Base-by-base conservation (phyloP, 257 asterid genomes). In the Capsicum chinense region DNA sequence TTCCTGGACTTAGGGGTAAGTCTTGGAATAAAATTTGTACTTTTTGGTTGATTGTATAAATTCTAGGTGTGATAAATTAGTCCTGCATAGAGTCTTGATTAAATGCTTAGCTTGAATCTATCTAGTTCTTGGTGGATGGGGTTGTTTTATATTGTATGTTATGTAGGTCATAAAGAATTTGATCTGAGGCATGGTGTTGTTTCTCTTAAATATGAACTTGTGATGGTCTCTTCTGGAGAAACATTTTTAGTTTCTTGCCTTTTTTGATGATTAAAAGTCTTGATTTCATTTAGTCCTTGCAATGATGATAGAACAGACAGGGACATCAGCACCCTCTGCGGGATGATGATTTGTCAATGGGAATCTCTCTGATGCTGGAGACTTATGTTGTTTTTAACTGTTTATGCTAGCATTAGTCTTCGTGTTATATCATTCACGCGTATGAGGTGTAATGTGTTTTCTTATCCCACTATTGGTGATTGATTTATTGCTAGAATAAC, bases 301-400 rank as follows among this genome's bases (percentile, higher is more conserved):
- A 89, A 63, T 92, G 92, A 89, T 84, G 93, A 91, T 17, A 89
- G 79, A 89, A 90, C 13, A 91, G 97, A 93, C 97, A 93, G 97
- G 97, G 95, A 91, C 95, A 93, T 92, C 94, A 89, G 95, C 88
- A 15, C 90, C 87, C 85, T 59, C 37, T 13, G 69, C 87, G 26
- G 80, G 2, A 86, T 60, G 92, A 89, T 88, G 95, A 93, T 90
- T 89, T 59, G 35, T 87, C 90, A 89, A 90, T 93, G 94, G 94
- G 97, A 93, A 93, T 90, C 95, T 93, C 93, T 92, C 92, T 90
- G 97, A 92, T 93, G 95, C 95, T 67, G 5, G 50, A 14, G 10
- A 19, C 59, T 44, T 1, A 0, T 58, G 2, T 76, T 13, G 6
- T 1, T 6, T 48, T 7, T 15, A 47, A 11, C 42, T n/a, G 57